Evolutionary conservation across 345 rosid genomes (phyloP).

Genomic region (Gossypium australe): DNA sequence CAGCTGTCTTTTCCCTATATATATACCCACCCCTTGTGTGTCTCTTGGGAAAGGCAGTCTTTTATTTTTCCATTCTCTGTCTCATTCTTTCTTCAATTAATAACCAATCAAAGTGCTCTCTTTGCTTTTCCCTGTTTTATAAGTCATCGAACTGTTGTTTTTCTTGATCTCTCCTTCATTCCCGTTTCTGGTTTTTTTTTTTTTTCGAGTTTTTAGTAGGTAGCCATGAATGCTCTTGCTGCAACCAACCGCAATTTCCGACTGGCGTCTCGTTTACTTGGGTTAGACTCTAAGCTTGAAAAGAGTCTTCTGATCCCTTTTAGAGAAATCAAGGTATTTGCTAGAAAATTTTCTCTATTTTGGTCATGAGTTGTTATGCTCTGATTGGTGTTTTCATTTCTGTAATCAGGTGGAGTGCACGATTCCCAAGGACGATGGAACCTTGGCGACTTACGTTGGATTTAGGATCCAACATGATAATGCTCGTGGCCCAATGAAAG

Average conservation of each 20-base stretch:
- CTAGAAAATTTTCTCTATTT: neutral
- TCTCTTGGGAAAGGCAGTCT: neutral
- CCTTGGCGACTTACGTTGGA: conserved; percentile 73
- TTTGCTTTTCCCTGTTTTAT: neutral
- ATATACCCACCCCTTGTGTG: neutral
- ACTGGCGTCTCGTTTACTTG: conserved; percentile 79
- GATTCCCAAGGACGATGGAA: conserved; percentile 93
- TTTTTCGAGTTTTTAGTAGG: neutral
- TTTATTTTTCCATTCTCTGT: neutral
- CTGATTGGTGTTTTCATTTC: neutral
- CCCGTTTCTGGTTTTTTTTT: neutral
- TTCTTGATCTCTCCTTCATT: neutral
- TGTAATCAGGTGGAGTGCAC: conserved; percentile 91
- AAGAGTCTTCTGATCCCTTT: conserved; percentile 89
- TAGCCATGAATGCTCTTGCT: conserved; percentile 80
- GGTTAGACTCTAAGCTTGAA: conserved; percentile 86
- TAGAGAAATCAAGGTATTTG: conserved; percentile 75
- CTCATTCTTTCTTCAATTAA: neutral
- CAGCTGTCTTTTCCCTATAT: neutral
- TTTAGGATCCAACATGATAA: conserved; percentile 97
- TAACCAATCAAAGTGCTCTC: neutral
- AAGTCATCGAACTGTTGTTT: neutral
- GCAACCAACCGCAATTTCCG: conserved; percentile 95
- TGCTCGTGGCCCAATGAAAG: conserved; percentile 99
- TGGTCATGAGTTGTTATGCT: neutral